Evolutionary conservation across 1,139 yeast genomes (phyloP).

Genomic region (Nakaseomyces nivariensis): DNA sequence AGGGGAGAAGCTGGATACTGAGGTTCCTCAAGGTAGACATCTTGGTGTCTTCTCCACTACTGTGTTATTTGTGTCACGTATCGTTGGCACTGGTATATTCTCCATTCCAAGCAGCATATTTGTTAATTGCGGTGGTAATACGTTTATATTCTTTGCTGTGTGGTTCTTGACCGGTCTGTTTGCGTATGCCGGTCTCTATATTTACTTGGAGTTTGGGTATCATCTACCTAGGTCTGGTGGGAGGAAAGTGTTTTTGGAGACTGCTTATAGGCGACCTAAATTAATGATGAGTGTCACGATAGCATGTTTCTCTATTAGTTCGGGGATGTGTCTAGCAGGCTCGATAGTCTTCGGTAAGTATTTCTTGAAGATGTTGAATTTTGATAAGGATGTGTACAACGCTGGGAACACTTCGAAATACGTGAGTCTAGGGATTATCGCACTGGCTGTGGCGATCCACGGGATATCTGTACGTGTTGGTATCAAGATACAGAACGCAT

Average conservation of each 20-base stretch:
- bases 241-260: conserved; percentile 58
- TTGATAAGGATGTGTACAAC: conserved; percentile 29
- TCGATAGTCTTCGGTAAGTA: conserved; percentile 67
- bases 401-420: conserved; percentile 27
- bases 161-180: conserved; percentile 55
- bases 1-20: conserved; percentile 20
- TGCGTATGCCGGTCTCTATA: conserved; percentile 56
- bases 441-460: conserved; percentile 40
- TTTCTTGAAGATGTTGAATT: conserved; percentile 41
- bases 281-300: conserved; percentile 51
- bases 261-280: conserved; percentile 49
- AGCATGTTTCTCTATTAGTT: conserved; percentile 46
- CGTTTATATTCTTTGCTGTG: conserved; percentile 45
- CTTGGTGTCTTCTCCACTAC: conserved; percentile 58
- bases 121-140: conserved; percentile 59
- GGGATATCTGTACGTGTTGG: conserved; percentile 48
- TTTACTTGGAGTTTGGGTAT: conserved; percentile 60
- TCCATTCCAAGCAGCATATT: conserved; percentile 61
- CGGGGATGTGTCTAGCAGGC: conserved; percentile 58
- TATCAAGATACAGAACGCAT: conserved; percentile 42
- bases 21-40: conserved; percentile 68
- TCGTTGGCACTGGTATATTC: conserved; percentile 71
- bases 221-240: conserved; percentile 69
- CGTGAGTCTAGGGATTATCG: conserved; percentile 38
- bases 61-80: conserved; percentile 53